These are phyloP conservation scores for Aspergillus luchuensis DNA, from an alignment of 2,329 filamentous ascomycete species.

Conservation along the genomic window DNA sequence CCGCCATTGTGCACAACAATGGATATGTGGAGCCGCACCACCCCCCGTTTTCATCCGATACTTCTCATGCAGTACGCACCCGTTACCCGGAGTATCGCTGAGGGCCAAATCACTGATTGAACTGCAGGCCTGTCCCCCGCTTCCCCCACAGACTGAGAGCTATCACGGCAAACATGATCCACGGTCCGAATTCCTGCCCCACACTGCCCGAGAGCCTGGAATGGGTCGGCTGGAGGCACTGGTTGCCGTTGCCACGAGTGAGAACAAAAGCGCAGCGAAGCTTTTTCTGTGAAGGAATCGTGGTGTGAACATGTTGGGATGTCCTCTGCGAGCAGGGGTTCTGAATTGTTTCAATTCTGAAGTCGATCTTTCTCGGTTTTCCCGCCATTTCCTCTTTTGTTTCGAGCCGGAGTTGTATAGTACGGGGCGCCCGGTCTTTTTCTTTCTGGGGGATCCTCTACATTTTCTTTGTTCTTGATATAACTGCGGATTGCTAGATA, in stretches of 20 bases:
- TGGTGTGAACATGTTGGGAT: neutral
- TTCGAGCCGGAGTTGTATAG: conserved; percentile 20
- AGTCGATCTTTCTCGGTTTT: conserved; percentile 5
- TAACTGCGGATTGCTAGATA: conserved; percentile 22
- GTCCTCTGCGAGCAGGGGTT: neutral
- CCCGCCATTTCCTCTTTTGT: conserved; percentile 13
- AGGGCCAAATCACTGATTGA: conserved; percentile 33
- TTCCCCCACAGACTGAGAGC: conserved; percentile 31
- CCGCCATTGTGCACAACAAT: conserved; percentile 52
- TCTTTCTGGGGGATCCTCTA: conserved; percentile 10
- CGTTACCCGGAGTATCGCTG: conserved; percentile 27
- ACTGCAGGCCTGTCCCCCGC: conserved; percentile 38
- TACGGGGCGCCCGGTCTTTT: conserved; percentile 19
- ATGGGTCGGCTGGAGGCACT: conserved; percentile 54
- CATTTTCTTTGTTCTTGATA: conserved; percentile 18
- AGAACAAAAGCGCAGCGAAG: conserved; percentile 42
- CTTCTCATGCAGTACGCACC: conserved; percentile 45
- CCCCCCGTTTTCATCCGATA: conserved; percentile 37
- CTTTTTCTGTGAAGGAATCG: conserved; percentile 30
- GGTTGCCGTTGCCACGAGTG: conserved; percentile 53
- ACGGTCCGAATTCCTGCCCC: conserved; percentile 31
- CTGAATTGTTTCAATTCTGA: neutral
- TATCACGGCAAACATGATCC: conserved; percentile 33
- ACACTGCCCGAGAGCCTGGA: conserved; percentile 36
- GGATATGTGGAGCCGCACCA: conserved; percentile 50